These are phyloP conservation scores for Globisporangium abappressorium DNA, from an alignment of 352 stramenopile species.

Conservation along the genomic window DNA sequence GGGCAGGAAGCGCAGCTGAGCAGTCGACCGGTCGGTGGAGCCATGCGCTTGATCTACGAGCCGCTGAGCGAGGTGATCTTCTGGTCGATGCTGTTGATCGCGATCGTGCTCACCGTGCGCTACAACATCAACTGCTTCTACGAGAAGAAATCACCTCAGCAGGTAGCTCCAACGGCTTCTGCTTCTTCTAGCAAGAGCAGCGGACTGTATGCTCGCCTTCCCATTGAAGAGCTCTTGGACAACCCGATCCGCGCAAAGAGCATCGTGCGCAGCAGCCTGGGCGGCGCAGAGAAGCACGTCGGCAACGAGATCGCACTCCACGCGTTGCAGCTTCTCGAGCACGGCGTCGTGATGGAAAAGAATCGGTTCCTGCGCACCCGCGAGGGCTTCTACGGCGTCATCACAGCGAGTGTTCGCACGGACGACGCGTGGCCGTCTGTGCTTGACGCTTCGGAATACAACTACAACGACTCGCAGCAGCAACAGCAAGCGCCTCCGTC, in stretches of 20 bases:
- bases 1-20: not conserved
- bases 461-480: not conserved
- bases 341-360: not conserved
- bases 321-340: not conserved
- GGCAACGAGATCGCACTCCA: not conserved
- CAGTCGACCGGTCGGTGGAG: not conserved
- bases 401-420: not conserved
- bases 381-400: not conserved
- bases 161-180: not conserved
- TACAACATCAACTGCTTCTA: conserved; percentile 4
- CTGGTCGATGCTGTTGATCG: conserved; percentile 1
- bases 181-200: not conserved
- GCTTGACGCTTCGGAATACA: not conserved
- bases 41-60: not conserved
- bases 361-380: not conserved
- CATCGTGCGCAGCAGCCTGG: not conserved
- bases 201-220: not conserved
- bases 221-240: conserved; percentile 7
- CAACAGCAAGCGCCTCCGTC: not conserved
- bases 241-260: not conserved
- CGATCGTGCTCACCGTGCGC: not conserved
- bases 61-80: not conserved
- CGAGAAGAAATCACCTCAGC: not conserved
- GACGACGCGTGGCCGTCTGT: not conserved
- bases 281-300: not conserved